These are phyloP conservation scores for Pseudoscleropodium purum DNA, from an alignment of 225 moss, liverwort and hornwort species.

Conservation along the genomic window DNA sequence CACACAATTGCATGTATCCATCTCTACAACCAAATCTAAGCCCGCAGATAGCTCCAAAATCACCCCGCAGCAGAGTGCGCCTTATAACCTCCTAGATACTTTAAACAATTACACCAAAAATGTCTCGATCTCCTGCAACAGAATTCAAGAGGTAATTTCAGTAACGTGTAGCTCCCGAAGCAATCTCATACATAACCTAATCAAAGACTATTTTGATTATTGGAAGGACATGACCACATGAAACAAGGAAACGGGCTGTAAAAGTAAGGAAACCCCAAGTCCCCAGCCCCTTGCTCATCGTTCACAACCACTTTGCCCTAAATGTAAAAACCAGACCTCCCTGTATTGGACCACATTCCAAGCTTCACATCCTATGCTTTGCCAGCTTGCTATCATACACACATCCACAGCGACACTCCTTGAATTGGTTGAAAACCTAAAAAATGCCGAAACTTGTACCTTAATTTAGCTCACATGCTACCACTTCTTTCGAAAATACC, in stretches of 20 bases:
- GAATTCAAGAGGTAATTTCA: not conserved
- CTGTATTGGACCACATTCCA: not conserved
- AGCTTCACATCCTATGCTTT: not conserved
- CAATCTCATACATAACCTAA: not conserved
- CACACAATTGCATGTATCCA: conserved; percentile 54
- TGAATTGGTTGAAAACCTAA: not conserved
- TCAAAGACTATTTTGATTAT: not conserved
- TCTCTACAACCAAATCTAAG: conserved; percentile 10
- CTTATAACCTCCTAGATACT: conserved; percentile 6
- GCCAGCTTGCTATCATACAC: not conserved
- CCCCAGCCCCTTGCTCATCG: not conserved
- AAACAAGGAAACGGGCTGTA: not conserved
- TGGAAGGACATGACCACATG: not conserved
- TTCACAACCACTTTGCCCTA: not conserved
- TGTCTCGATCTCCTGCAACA: conserved; percentile 29
- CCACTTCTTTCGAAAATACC: not conserved
- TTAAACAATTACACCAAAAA: conserved; percentile 8
- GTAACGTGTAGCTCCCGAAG: not conserved
- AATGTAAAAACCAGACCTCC: not conserved
- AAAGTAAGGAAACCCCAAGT: not conserved
- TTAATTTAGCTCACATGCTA: not conserved
- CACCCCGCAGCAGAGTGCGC: not conserved
- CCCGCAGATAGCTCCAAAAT: not conserved
- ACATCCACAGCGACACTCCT: not conserved
- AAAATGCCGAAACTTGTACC: not conserved